A percentile compares a stretch with the other conserved stretches of the same genome.
Conservation (phyloP, 2,329 filamentous ascomycete species). For the Cryphonectria parasitica region DNA sequence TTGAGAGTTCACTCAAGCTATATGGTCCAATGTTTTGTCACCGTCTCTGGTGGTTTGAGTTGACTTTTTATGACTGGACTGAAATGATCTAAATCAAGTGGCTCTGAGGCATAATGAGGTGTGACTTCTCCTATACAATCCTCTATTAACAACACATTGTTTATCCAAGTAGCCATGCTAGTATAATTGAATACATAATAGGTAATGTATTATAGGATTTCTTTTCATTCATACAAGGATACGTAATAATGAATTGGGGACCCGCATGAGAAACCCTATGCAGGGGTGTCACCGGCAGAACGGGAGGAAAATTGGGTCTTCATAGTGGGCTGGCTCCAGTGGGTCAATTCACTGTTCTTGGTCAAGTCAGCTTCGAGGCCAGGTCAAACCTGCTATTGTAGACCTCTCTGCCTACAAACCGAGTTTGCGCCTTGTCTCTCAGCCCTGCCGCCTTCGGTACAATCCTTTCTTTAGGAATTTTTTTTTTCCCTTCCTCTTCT, state of each 20-base stretch:
- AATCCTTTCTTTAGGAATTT: background rate
- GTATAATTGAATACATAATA: too few species aligned
- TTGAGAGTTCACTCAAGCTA: background rate
- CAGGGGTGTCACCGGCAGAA: background rate
- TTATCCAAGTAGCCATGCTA: too few species aligned
- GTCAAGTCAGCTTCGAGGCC: slow-evolving; percentile 3
- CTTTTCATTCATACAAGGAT: background rate
- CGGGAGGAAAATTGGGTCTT: background rate
- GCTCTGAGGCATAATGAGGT: background rate
- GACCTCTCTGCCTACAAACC: background rate
- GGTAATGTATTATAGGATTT: background rate
- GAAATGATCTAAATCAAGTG: background rate
- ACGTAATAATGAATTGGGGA: background rate
- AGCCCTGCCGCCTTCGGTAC: background rate
- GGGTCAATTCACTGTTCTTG: slow-evolving; percentile 1
- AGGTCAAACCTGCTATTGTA: background rate
- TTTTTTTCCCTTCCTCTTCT: background rate
- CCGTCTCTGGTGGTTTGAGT: too few species aligned
- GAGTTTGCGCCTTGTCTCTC: slow-evolving; percentile 11
- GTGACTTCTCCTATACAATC: background rate
- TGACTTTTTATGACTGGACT: too few species aligned
- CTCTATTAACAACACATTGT: too few species aligned
- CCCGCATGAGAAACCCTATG: background rate
- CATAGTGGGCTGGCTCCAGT: background rate
- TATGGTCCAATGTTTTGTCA: too few species aligned